Base-by-base conservation (phyloP, 2,329 filamentous ascomycete genomes). In the Phyllosticta citrichinensis region DNA sequence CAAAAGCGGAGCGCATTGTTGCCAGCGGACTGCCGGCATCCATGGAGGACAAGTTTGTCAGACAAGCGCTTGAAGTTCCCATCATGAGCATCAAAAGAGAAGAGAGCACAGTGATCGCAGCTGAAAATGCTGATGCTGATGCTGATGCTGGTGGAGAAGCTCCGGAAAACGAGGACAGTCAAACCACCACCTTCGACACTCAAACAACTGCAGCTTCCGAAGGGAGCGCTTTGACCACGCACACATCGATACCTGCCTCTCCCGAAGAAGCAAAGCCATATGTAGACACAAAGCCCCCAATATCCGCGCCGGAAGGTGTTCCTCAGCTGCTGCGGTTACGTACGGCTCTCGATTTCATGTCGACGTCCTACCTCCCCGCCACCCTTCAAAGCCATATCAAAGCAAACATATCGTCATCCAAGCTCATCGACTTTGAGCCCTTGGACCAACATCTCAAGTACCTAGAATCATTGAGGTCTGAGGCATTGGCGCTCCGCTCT, bases 41-140 rank as follows among this genome's bases (percentile, higher is more conserved):
- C 66, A 82, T 99, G 80, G 93, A 97, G 70, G 88, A 94, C 55
- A 87, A 84, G 52, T 95, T 96, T 66, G 84, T 99, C 9, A 83
- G 80, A 57, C 87, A 87, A 68, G 82, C 83, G 2, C 78, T 99
- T 5, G 88, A 94, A 66, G 82, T 86, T 4, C 93, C 94, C 0
- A 78, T 96, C 52, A 77, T 89, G 66, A 83, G 83, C 33, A 79
- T 91, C 51, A 86, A 81, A 68, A 80, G 84, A 54, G 81, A 85
- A 61, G 78, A 83, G 50, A 79, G 71, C 69, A 73, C 61, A 19
- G 60, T 73, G 11, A 73, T 68, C 62, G 65, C 70, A 60, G 54
- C 56, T n/a, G 66, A 65, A 4, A 61, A 56, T 0, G 55, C 52
- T 17, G 58, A 56, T n/a, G 22, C 22, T 5, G 61, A 56, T 0